phyloP scores from a whole-genome alignment of 495 filamentous ascomycete species.

The Xylaria venustula region DNA sequence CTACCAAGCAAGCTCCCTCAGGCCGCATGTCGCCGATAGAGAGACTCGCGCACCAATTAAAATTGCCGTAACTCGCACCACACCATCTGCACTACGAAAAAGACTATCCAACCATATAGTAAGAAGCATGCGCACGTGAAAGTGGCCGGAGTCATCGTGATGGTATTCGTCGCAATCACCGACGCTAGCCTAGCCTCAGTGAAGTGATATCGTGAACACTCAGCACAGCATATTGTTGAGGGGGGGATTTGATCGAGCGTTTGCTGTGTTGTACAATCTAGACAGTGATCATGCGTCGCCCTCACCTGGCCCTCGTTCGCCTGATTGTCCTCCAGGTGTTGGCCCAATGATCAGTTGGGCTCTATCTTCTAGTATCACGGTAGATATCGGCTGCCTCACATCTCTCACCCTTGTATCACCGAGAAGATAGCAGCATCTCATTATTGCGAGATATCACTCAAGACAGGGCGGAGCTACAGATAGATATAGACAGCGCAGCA shows the following conservation, averaged over 20 bases:
- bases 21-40: slow-evolving; percentile 6
- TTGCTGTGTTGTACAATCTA: slow-evolving; percentile 11
- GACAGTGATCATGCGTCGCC: not conserved
- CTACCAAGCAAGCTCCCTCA: not conserved
- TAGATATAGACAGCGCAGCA: slow-evolving; percentile 3
- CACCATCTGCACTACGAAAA: slow-evolving; percentile 7
- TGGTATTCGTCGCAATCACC: not conserved
- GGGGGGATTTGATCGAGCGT: not conserved
- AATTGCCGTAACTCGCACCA: slow-evolving; percentile 7
- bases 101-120: slow-evolving; percentile 3
- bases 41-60: not conserved
- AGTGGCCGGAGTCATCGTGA: not conserved
- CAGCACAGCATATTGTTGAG: slow-evolving; percentile 1
- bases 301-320: slow-evolving; percentile 9
- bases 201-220: not conserved
- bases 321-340: not conserved
- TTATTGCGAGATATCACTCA: not conserved
- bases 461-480: not conserved
- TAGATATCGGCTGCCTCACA: slow-evolving; percentile 7
- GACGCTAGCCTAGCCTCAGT: not conserved
- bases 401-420: not conserved
- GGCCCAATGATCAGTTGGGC: not conserved
- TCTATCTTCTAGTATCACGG: not conserved
- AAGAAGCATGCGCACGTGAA: not conserved
- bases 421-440: slow-evolving; percentile 13